Base-by-base conservation (phyloP, 2,329 filamentous ascomycete genomes). In the Penicillium sclerotiorum region DNA sequence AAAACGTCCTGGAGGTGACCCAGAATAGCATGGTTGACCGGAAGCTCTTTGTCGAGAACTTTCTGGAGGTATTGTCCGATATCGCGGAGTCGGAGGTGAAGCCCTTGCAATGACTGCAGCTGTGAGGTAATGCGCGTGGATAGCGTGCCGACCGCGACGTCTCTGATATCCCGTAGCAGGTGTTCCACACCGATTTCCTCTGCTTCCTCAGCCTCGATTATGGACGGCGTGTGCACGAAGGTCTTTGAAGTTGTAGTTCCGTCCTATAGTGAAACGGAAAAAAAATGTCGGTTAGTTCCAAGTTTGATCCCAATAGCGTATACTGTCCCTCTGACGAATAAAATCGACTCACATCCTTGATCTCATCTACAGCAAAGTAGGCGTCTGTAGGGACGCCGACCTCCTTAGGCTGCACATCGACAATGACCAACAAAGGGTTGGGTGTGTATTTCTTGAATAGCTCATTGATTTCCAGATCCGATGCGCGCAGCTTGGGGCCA, bases 121-220 rank as follows among this genome's bases (percentile, higher is more conserved):
- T 99, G 94, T 75, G 93, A 96, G 62, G 93, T 97, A 74, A 99
- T 93, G 69, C 94, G 87, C 49, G 94, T 96, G 51, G 93, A 96
- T 49, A 99, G 84, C 12, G 94, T 97, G 67, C 94, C 94, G 58
- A 96, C 94, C 47, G 94, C 94, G 50, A 99, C 94, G 71, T 99
- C 94, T 62, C 94, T 90, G 69, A 99, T 99, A 73, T 99, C 94
- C 74, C 94, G 88, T 68, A 99, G 85, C 52, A 99, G 83, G 73
- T 99, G 94, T 78, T 99, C 94, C 51, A 99, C 94, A 62, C 94
- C 94, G 63, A 99, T 99, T 74, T 99, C 94, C 75, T 99, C 94
- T 53, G 94, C 94, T 76, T 99, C 94, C 73, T 99, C 94, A 38
- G 94, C 94, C 77, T 99, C 94, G 76, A 99, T 99, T 71, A 94